These are phyloP conservation scores for Suillus lakei DNA, from an alignment of 768 basidiomycete genomes.

Conservation along the genomic window DNA sequence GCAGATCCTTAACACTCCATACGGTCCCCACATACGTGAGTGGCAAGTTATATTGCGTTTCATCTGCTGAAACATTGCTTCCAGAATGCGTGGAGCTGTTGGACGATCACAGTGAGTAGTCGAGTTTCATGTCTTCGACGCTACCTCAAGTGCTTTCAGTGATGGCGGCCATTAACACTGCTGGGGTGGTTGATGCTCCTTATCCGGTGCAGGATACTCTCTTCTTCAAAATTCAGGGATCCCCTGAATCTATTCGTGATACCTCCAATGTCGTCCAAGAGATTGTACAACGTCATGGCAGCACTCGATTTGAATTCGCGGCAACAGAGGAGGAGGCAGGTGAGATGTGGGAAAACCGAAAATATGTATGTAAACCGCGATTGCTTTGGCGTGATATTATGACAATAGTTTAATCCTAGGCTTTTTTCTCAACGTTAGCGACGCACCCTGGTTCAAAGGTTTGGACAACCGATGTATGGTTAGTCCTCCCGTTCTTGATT, in stretches of 20 bases:
- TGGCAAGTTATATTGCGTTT: conserved; percentile 17
- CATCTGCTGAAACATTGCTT: conserved; percentile 4
- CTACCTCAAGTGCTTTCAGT: conserved; percentile 40
- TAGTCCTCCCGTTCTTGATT: conserved; percentile 18
- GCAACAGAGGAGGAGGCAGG: conserved; percentile 75
- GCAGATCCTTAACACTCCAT: conserved; percentile 72
- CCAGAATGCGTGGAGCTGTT: conserved; percentile 88
- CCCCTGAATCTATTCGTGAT: conserved; percentile 57
- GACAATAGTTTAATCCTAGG: not conserved
- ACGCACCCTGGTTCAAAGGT: conserved; percentile 65
- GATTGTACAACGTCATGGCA: conserved; percentile 71
- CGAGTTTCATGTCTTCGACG: not conserved
- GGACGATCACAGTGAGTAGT: conserved; percentile 67
- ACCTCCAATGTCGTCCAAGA: conserved; percentile 61
- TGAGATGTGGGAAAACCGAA: conserved; percentile 83
- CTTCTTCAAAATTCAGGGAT: conserved; percentile 93
- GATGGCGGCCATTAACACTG: conserved; percentile 78
- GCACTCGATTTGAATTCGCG: conserved; percentile 73
- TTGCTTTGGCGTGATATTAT: not conserved
- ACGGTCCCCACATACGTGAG: conserved; percentile 77
- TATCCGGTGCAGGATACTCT: conserved; percentile 80
- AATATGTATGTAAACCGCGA: conserved; percentile 50
- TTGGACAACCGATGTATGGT: conserved; percentile 95
- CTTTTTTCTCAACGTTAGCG: conserved; percentile 71
- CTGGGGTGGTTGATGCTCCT: conserved; percentile 60